phyloP scores from a whole-genome alignment of 148 eudicot genomes.

The Persicaria tinctoria region DNA sequence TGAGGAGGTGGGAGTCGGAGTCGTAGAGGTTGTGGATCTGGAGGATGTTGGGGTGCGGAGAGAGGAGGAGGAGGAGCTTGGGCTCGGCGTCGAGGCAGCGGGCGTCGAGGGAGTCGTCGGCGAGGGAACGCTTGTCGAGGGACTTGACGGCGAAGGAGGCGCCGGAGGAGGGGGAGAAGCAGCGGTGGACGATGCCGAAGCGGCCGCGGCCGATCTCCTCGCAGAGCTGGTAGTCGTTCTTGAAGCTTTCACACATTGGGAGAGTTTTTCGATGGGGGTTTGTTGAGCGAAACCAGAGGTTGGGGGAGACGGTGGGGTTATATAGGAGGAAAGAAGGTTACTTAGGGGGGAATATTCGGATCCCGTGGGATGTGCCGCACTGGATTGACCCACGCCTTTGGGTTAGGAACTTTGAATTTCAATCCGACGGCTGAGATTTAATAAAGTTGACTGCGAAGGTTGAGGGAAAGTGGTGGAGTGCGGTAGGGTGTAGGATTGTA shows the following conservation, averaged over 20 bases:
- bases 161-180: constrained; percentile 30
- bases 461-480: background rate
- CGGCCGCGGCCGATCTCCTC: constrained; percentile 68
- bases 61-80: constrained; percentile 31
- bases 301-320: constrained; percentile 1
- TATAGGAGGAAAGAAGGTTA: background rate
- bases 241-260: constrained; percentile 30
- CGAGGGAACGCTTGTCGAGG: constrained; percentile 36
- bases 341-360: constrained; percentile 9
- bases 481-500: background rate
- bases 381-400: constrained; percentile 6
- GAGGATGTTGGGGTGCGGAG: constrained; percentile 36
- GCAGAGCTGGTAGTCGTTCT: constrained; percentile 37
- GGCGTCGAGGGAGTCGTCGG: constrained; percentile 39
- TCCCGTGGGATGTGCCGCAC: constrained; percentile 1
- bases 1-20: constrained; percentile 25
- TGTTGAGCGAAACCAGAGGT: background rate
- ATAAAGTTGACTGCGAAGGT: background rate
- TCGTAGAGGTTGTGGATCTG: constrained; percentile 34
- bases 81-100: constrained; percentile 40
- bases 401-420: background rate
- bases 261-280: background rate
- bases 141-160: constrained; percentile 44
- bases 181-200: constrained; percentile 59
- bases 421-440: constrained; percentile 3